Conservation (phyloP, 805 yeast species). For the Lachancea sp. region DNA sequence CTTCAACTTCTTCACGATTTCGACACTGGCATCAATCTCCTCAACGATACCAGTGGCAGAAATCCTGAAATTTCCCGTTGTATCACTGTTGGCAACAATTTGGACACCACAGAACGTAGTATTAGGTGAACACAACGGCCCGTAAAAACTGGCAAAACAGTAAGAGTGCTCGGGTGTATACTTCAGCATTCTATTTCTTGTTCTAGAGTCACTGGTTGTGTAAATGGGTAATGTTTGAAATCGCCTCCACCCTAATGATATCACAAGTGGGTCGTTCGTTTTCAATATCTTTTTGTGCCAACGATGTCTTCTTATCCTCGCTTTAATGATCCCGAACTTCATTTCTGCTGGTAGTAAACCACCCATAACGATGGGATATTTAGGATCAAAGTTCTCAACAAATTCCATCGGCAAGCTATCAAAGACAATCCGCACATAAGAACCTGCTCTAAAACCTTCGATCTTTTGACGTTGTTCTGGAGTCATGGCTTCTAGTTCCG, state of each 20-base stretch:
- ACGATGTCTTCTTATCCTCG: conserved; percentile 92
- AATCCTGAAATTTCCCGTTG: conserved; percentile 86
- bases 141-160: conserved; percentile 92
- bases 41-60: conserved; percentile 96
- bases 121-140: conserved; percentile 95
- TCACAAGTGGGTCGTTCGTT: conserved; percentile 88
- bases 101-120: conserved; percentile 97
- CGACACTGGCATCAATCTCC: conserved; percentile 81
- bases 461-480: conserved; percentile 67
- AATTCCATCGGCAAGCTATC: conserved; percentile 84
- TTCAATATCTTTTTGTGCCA: conserved; percentile 97
- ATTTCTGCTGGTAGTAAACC: conserved; percentile 88
- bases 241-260: conserved; percentile 97
- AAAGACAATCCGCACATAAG: conserved; percentile 85
- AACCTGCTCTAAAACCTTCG: conserved; percentile 91
- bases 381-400: conserved; percentile 77
- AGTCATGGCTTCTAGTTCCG: conserved; percentile 69
- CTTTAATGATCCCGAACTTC: conserved; percentile 87
- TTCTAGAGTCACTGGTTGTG: conserved; percentile 94
- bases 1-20: conserved; percentile 92
- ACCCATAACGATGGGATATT: conserved; percentile 80
- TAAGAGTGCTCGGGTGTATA: conserved; percentile 98
- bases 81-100: conserved; percentile 71
- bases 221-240: conserved; percentile 94
- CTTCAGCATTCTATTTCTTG: conserved; percentile 95